These are phyloP conservation scores for Camellia japonica DNA, from an alignment of 148 eudicot genomes.

Conservation along the genomic window DNA sequence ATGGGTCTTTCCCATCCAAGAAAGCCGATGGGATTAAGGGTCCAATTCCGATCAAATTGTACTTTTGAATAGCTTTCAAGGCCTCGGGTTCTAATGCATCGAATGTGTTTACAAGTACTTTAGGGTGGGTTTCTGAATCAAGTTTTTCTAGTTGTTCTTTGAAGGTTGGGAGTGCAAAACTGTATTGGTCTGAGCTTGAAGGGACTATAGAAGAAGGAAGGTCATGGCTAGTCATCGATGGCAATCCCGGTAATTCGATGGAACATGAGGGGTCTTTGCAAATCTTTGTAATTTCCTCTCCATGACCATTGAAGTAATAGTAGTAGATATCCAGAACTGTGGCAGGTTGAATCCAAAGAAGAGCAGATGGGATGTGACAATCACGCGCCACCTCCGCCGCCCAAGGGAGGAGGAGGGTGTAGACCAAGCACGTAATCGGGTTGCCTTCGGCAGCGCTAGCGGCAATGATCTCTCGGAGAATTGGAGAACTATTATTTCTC, in stretches of 20 bases:
- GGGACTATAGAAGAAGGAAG: conserved; percentile 59
- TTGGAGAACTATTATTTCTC: conserved; percentile 23
- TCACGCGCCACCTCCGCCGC: conserved; percentile 51
- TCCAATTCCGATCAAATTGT: conserved; percentile 34
- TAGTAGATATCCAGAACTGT: conserved; percentile 47
- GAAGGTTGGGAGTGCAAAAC: conserved; percentile 27
- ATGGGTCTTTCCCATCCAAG: conserved; percentile 32
- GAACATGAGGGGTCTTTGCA: conserved; percentile 31
- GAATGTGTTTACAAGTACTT: conserved; percentile 59
- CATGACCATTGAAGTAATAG: conserved; percentile 40
- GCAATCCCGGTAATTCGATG: conserved; percentile 43
- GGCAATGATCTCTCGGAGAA: conserved; percentile 23
- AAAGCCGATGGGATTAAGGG: conserved; percentile 46
- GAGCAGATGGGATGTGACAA: conserved; percentile 39
- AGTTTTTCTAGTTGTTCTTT: conserved; percentile 37
- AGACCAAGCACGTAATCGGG: conserved; percentile 46
- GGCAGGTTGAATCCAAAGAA: conserved; percentile 68
- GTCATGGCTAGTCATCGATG: conserved; percentile 36
- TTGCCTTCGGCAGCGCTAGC: conserved; percentile 35
- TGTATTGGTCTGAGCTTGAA: conserved; percentile 11
- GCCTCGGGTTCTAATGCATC: conserved; percentile 50
- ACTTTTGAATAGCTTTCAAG: conserved; percentile 30
- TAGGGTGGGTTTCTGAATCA: conserved; percentile 33
- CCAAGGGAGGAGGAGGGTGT: conserved; percentile 58
- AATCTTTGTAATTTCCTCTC: conserved; percentile 17